These are phyloP conservation scores for Cylindrodendrum hubeiense DNA, from an alignment of 2,329 filamentous ascomycete species.

Conservation along the genomic window DNA sequence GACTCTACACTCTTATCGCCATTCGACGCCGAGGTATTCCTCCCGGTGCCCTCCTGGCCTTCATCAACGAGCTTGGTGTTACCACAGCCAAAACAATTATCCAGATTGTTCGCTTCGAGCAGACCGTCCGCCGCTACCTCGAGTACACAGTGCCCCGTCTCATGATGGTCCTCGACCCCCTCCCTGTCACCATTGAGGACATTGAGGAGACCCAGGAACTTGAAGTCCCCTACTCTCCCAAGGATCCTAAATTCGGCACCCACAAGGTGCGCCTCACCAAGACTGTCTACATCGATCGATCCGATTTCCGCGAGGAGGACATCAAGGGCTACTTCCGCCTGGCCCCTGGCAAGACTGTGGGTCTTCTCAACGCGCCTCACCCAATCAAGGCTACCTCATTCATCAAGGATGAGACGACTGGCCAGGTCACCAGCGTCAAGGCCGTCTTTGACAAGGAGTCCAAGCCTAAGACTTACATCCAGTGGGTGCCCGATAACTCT, in stretches of 20 bases:
- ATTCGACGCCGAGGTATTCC: slow-evolving; percentile 88
- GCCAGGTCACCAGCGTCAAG: slow-evolving; percentile 74
- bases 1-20: slow-evolving; percentile 88
- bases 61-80: slow-evolving; percentile 91
- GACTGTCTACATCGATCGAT: slow-evolving; percentile 87
- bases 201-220: slow-evolving; percentile 69
- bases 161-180: slow-evolving; percentile 89
- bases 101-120: slow-evolving; percentile 85
- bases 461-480: slow-evolving; percentile 86
- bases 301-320: slow-evolving; percentile 82
- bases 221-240: slow-evolving; percentile 84
- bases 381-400: slow-evolving; percentile 79
- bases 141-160: slow-evolving; percentile 89
- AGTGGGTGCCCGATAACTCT: slow-evolving; percentile 84
- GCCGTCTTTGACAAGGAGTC: slow-evolving; percentile 76
- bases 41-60: slow-evolving; percentile 88
- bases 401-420: slow-evolving; percentile 73
- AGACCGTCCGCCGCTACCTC: slow-evolving; percentile 86
- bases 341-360: slow-evolving; percentile 81
- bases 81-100: slow-evolving; percentile 86
- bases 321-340: slow-evolving; percentile 84
- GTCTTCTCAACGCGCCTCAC: slow-evolving; percentile 78
- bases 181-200: slow-evolving; percentile 86
- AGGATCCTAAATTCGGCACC: slow-evolving; percentile 76
- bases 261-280: slow-evolving; percentile 76